A percentile compares a stretch with the other conserved stretches of the same genome.
Conservation (phyloP, 495 filamentous ascomycete species). For the Hyaloscypha finlandica region DNA sequence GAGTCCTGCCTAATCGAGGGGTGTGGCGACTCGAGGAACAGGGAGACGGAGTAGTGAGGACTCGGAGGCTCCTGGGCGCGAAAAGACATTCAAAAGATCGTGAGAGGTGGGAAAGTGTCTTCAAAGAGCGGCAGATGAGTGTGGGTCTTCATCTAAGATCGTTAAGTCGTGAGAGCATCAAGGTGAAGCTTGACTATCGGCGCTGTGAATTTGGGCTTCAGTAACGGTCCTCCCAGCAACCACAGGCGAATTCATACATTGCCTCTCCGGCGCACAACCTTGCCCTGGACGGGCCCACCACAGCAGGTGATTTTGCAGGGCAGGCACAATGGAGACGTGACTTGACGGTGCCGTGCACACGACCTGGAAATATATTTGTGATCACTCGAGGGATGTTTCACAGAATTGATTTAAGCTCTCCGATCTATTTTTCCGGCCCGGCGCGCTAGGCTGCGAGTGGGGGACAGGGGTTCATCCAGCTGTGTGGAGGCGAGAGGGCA, state of each 20-base stretch:
- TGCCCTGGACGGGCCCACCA: slow-evolving; percentile 35
- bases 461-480: not conserved
- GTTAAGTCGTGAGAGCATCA: slow-evolving; percentile 15
- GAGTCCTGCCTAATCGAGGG: not conserved
- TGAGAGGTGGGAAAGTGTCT: not conserved
- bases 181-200: slow-evolving; percentile 14
- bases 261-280: slow-evolving; percentile 30
- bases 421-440: slow-evolving; percentile 24
- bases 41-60: not conserved
- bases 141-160: slow-evolving; percentile 20
- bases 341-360: slow-evolving; percentile 19
- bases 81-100: slow-evolving; percentile 3
- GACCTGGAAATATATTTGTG: slow-evolving; percentile 16
- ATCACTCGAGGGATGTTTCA: slow-evolving; percentile 29
- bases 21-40: not conserved
- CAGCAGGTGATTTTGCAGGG: slow-evolving; percentile 17
- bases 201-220: slow-evolving; percentile 25
- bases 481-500: not conserved
- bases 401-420: slow-evolving; percentile 25
- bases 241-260: slow-evolving; percentile 20
- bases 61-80: not conserved
- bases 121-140: slow-evolving; percentile 32
- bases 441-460: slow-evolving; percentile 13
- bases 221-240: slow-evolving; percentile 30
- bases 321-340: slow-evolving; percentile 10